A percentile compares a stretch with the other conserved stretches of the same genome.
Conservation (phyloP, 139 green algal genomes). For the Bryopsis sp. region DNA sequence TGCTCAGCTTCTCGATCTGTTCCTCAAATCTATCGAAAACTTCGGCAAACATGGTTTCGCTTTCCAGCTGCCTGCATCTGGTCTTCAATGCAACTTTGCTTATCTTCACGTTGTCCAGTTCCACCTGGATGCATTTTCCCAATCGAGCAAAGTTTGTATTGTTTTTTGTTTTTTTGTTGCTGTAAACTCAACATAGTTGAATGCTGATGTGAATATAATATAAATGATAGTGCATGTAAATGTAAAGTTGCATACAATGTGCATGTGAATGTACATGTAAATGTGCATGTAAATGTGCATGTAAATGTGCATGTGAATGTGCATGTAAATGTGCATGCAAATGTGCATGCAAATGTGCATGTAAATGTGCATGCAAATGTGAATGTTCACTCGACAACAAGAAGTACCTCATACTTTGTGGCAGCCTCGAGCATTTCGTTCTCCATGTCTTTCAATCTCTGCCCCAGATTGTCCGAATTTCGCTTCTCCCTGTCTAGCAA, state of each 20-base stretch:
- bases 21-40: constrained; percentile 26
- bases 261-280: too few relatives aligned
- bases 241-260: too few relatives aligned
- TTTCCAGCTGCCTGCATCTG: constrained; percentile 21
- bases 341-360: too few relatives aligned
- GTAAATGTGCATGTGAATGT: too few relatives aligned
- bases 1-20: constrained; percentile 19
- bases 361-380: too few relatives aligned
- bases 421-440: background rate
- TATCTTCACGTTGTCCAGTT: constrained; percentile 9
- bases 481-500: background rate
- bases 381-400: constrained; percentile 8
- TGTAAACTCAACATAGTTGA: too few relatives aligned
- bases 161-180: too few relatives aligned
- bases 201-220: too few relatives aligned
- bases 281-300: too few relatives aligned
- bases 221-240: too few relatives aligned
- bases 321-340: too few relatives aligned
- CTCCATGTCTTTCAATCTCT: background rate
- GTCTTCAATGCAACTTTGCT: constrained; percentile 6
- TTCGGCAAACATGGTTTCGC: constrained; percentile 22
- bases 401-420: background rate
- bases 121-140: constrained; percentile 21
- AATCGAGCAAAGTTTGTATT: too few relatives aligned
- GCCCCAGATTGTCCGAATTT: background rate